Evolutionary conservation across 176 grass and related monocot species (phyloP), one percentile per base, ranked within the genome.

Genomic region (Leersia perrieri): DNA sequence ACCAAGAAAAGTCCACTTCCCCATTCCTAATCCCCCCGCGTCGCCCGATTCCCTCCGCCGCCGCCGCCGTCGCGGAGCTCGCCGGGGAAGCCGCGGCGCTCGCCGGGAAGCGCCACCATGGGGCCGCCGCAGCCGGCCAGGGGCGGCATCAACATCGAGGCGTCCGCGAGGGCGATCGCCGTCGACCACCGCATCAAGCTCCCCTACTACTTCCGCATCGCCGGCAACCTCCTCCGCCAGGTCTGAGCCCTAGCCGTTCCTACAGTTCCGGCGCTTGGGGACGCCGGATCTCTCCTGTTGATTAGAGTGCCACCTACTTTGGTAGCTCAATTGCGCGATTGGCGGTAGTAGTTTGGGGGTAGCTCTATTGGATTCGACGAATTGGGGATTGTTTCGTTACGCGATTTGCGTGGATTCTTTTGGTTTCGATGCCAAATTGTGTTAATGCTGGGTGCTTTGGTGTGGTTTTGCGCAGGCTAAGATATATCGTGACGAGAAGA

Each of bases 141-240:
- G 75, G 81, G 80, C 60, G 63, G 80, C 78, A 98, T 98, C 86
- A 79, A 89, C 78, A 87, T 98, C 79, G 77, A 91, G 83, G 83
- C 81, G 23, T 82, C 53, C 65, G 82, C 92, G 60, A 85, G 86
- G 68, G 91, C 88, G 73, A 92, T 99, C 82, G 79, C 81, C 80
- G 88, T 99, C 72, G 96, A 95, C 89, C 65, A 93, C 66, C 92
- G 96, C 76, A 93, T 99, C 84, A 83, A 88, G 61, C 90, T 99
- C 34, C 72, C 85, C 4, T 93, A 93, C 92, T 99, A 99, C 86
- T 99, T 93, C 79, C 96, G 96, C 63, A 95, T 95, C 86, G 92
- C 92, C 14, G 82, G 86, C 27, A 95, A 92, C 40, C 92, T 99
- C 64, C 88, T 99, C 76, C 88, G 89, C 33, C 96, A 99, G 96